Conservation (phyloP, 2,329 filamentous ascomycete species). For the Alternaria burnsii region DNA sequence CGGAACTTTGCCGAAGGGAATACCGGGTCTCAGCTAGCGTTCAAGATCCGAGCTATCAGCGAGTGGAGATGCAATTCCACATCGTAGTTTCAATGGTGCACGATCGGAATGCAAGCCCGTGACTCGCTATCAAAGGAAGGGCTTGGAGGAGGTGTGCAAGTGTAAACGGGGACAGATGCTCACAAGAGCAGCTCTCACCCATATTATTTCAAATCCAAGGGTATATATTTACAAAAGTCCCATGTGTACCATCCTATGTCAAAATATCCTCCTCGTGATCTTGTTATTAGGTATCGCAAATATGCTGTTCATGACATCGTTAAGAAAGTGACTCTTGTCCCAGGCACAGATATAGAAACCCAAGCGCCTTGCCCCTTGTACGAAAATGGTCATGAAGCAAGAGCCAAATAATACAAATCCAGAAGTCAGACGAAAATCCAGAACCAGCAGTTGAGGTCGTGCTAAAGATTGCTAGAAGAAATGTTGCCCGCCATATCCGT, state of each 20-base stretch:
- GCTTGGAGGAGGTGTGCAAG: neutral
- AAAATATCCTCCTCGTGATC: neutral
- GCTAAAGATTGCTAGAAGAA: constrained; percentile 23
- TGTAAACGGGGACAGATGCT: neutral
- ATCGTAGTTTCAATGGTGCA: neutral
- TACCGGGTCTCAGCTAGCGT: neutral
- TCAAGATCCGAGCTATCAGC: neutral
- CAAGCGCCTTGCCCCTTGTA: constrained; percentile 7
- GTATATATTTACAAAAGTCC: constrained; percentile 13
- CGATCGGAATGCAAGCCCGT: neutral
- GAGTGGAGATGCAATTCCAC: neutral
- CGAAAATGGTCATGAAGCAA: neutral
- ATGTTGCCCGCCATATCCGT: constrained; percentile 31
- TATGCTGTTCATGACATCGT: constrained; percentile 20
- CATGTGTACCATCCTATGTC: neutral
- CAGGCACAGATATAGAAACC: neutral
- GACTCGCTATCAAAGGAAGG: neutral
- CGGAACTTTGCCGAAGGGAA: constrained; percentile 1
- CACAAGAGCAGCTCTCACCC: neutral
- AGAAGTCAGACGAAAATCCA: neutral
- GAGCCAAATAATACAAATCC: constrained; percentile 6
- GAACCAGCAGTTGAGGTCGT: neutral
- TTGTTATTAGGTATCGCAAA: constrained; percentile 8
- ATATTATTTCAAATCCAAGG: constrained; percentile 4
- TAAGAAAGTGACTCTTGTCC: neutral